Evolutionary conservation across 352 stramenopile genomes (phyloP).

Genomic region (Phytophthora boehmeriae): DNA sequence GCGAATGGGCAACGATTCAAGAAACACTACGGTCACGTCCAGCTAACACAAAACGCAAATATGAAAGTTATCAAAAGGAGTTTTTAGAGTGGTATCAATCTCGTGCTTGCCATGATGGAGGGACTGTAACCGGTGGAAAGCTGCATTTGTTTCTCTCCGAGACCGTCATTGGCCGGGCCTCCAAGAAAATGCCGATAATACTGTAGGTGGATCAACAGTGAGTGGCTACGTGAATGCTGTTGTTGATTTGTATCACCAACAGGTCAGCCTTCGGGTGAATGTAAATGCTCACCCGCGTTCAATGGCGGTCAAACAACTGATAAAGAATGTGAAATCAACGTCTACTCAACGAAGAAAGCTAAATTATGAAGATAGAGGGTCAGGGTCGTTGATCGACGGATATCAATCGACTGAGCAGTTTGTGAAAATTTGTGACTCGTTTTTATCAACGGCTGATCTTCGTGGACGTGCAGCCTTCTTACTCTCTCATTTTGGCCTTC

Average conservation of each 20-base stretch:
- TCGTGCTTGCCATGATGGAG: background rate
- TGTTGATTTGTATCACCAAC: slow-evolving; percentile 14
- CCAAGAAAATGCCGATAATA: slow-evolving; percentile 13
- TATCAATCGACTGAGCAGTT: background rate
- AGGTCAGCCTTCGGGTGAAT: slow-evolving; percentile 7
- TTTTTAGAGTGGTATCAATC: slow-evolving; percentile 12
- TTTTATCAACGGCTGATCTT: slow-evolving; percentile 3
- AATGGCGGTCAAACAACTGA: slow-evolving; percentile 12
- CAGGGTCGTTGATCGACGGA: slow-evolving; percentile 1
- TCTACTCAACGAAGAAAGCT: too few relatives aligned
- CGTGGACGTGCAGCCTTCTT: slow-evolving; percentile 1
- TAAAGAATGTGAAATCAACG: slow-evolving; percentile 14
- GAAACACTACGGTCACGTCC: slow-evolving; percentile 12
- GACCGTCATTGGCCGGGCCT: slow-evolving; percentile 12
- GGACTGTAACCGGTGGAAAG: slow-evolving; percentile 10
- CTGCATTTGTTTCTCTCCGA: slow-evolving; percentile 10
- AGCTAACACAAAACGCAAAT: slow-evolving; percentile 16
- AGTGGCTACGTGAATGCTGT: slow-evolving; percentile 15
- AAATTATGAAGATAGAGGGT: slow-evolving; percentile 10
- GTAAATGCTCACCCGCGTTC: slow-evolving; percentile 12
- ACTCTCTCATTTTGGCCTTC: background rate
- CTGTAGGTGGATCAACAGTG: slow-evolving; percentile 7
- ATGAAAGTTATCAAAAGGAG: slow-evolving; percentile 11
- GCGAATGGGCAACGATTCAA: slow-evolving; percentile 9
- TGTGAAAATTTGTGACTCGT: background rate